A percentile compares a stretch with the other conserved stretches of the same genome.
Conservation (phyloP, 1,139 yeast species). For the Yamadazyma atmosphaerica region DNA sequence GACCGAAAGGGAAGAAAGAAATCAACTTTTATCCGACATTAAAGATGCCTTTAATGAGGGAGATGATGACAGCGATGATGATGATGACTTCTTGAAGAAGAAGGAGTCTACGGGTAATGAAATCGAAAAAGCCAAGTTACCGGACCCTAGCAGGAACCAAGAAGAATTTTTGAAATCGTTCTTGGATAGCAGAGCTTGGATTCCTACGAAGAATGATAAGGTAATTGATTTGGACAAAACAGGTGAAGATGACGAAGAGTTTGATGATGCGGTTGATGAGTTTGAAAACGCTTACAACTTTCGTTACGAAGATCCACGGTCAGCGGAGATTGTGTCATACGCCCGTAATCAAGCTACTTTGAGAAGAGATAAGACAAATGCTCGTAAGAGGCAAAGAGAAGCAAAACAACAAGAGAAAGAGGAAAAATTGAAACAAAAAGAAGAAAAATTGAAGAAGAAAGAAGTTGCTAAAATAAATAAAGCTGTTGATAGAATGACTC, state of each 20-base stretch:
- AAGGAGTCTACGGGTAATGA: constrained; percentile 28
- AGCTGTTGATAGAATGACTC: constrained; percentile 72
- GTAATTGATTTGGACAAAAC: constrained; percentile 54
- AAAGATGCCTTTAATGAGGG: constrained; percentile 62
- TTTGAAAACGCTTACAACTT: constrained; percentile 93
- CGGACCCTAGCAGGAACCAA: constrained; percentile 67
- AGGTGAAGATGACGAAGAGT: constrained; percentile 73
- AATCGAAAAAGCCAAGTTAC: constrained; percentile 35
- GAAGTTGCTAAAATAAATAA: constrained; percentile 75
- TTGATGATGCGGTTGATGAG: constrained; percentile 87
- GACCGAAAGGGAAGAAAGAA: constrained; percentile 75
- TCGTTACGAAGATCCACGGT: constrained; percentile 88
- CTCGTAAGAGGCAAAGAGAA: constrained; percentile 83
- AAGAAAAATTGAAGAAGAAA: constrained; percentile 67
- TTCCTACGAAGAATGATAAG: constrained; percentile 62
- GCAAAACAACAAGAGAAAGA: constrained; percentile 56
- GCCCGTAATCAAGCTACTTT: constrained; percentile 94
- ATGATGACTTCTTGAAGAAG: constrained; percentile 53
- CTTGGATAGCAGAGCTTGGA: constrained; percentile 83
- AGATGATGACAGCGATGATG: constrained; percentile 51
- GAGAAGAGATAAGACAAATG: constrained; percentile 73
- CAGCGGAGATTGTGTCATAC: constrained; percentile 92
- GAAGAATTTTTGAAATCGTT: constrained; percentile 73
- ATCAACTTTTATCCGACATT: constrained; percentile 71
- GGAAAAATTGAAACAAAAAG: constrained; percentile 54